Percentiles rank a stretch among this genome's conserved stretches.
phyloP scores from a whole-genome alignment of 768 basidiomycete species.

The Cystobasidium onofrii region DNA sequence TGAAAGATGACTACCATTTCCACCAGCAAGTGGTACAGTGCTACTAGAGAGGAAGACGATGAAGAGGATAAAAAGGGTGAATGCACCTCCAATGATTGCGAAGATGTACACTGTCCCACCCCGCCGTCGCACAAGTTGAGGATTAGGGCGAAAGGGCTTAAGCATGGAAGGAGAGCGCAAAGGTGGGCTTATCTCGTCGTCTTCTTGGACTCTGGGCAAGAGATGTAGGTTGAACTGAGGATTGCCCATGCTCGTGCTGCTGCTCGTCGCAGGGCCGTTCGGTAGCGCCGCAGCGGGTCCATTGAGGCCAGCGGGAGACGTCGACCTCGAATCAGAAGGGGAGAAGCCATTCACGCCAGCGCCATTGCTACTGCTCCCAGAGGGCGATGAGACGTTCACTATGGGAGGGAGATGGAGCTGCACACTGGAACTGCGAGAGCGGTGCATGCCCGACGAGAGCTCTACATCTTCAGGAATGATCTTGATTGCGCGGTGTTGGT shows the following conservation, averaged over 20 bases:
- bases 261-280: background rate
- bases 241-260: background rate
- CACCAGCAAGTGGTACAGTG: background rate
- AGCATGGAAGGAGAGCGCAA: slow-evolving; percentile 21
- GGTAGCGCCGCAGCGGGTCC: background rate
- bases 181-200: slow-evolving; percentile 10
- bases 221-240: background rate
- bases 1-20: background rate
- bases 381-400: background rate
- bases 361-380: background rate
- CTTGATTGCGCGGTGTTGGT: slow-evolving; percentile 24
- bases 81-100: background rate
- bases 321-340: background rate
- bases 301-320: background rate
- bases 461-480: slow-evolving; percentile 30
- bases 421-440: slow-evolving; percentile 8
- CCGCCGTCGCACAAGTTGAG: background rate
- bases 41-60: background rate
- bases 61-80: slow-evolving; percentile 9
- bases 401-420: slow-evolving; percentile 23
- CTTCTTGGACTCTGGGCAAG: background rate
- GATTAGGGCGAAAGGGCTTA: slow-evolving; percentile 19
- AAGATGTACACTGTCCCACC: slow-evolving; percentile 17
- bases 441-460: slow-evolving; percentile 16
- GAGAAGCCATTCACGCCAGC: background rate